Evolutionary conservation across 805 yeast species (phyloP).

Genomic region (Saccharomycopsis capsularis): DNA sequence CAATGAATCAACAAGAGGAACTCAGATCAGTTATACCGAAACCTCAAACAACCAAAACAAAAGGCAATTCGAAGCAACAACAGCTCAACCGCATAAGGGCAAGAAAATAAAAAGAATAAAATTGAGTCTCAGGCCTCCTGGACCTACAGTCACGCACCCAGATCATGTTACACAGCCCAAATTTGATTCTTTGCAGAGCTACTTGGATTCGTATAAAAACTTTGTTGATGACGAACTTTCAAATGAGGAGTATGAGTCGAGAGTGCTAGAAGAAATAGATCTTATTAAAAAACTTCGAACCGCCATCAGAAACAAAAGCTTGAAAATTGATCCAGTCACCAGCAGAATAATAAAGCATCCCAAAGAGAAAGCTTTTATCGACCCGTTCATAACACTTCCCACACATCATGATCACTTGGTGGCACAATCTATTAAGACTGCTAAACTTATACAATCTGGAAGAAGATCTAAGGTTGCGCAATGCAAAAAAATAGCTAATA

Average conservation of each 20-base stretch:
- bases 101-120: conserved; percentile 21
- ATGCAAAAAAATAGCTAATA: conserved; percentile 65
- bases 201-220: conserved; percentile 48
- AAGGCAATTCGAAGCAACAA: no score
- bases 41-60: no score
- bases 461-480: conserved; percentile 58
- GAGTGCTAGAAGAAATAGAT: conserved; percentile 45
- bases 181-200: conserved; percentile 34
- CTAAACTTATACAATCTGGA: conserved; percentile 62
- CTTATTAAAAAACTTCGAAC: conserved; percentile 38
- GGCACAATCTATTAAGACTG: conserved; percentile 65
- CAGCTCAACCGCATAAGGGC: no score
- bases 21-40: no score
- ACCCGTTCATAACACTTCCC: conserved; percentile 39
- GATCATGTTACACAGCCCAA: conserved; percentile 44
- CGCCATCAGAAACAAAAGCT: conserved; percentile 39
- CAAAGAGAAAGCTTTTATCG: conserved; percentile 38
- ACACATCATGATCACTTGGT: conserved; percentile 70
- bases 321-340: conserved; percentile 36
- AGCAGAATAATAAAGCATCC: conserved; percentile 36
- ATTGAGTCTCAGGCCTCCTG: conserved; percentile 16
- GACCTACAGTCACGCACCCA: conserved; percentile 36
- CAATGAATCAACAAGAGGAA: no score
- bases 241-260: conserved; percentile 52
- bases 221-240: conserved; percentile 53